Evolutionary conservation across 352 stramenopile genomes (phyloP), one percentile per base, ranked within the genome.

Genomic region (Aphanomyces invadans): DNA sequence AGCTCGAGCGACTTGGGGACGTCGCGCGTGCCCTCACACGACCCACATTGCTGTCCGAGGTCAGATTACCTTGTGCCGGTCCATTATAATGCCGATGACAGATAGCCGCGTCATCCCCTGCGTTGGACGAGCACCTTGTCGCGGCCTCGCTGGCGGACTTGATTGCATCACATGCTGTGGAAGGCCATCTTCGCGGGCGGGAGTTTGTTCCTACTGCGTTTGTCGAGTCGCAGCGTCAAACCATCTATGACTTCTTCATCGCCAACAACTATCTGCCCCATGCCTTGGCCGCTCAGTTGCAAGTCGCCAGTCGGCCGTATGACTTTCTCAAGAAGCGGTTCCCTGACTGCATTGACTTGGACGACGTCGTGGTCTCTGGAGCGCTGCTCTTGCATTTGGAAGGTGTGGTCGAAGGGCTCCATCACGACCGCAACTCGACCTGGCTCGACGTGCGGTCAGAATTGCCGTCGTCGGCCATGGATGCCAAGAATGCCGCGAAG

Each of bases 161-260:
- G 12, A 74, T 92, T 26, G 70, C 73, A 48, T 61, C 39, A 4
- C 72, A 81, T 23, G 76, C 82, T 56, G 71, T 92, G 10, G 78
- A 82, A 74, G 86, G 86, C 10, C 77, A 71, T 21, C 51, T 92
- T 28, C 73, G 82, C 38, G 83, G 83, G 15, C 73, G 82, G 1
- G 86, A 92, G 67, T 94, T 89, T 66, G 78, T 94, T 21, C 86
- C 86, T 7, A 84, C 78, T 54, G 78, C 89, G 21, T 94, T 94
- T 48, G 73, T 92, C 53, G 81, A 80, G 4, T 75, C 80, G 1
- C 86, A 94, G 71, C 76, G 80, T 12, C 76, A 84, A 65, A 83
- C 74, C 48, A 81, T 92, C 75, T 88, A 82, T 72, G 88, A 78
- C n/a, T 94, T 94, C 64, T 94, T 92, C 63, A 75, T 88, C 71